Evolutionary conservation across 169 alveolate genomes (phyloP).

Genomic region (Eimeria acervulina): DNA sequence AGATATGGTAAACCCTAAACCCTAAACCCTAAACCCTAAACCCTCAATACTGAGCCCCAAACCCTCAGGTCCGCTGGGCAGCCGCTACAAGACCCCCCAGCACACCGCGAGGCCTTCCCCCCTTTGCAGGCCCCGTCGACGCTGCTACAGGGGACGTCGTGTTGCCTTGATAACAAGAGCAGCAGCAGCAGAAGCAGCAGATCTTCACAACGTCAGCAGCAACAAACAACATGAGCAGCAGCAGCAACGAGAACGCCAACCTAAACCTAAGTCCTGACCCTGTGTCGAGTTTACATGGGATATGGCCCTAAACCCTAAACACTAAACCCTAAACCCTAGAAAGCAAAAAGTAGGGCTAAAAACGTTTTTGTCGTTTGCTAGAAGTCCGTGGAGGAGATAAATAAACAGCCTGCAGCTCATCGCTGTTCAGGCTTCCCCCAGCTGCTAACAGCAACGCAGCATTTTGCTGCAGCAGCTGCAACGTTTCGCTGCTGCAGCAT

Average conservation of each 20-base stretch:
- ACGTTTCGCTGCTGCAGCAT: not conserved
- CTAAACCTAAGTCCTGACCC: no score
- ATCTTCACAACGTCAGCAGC: no score
- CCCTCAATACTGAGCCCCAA: not conserved
- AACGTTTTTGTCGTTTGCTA: no score
- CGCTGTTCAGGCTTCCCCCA: not conserved
- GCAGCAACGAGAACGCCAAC: no score
- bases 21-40: not conserved
- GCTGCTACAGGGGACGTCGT: not conserved
- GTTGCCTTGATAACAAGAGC: not conserved
- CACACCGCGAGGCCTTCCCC: not conserved
- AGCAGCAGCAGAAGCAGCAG: no score
- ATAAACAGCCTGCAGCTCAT: not conserved
- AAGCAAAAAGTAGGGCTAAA: no score
- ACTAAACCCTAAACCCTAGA: no score
- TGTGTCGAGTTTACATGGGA: no score
- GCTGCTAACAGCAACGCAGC: not conserved
- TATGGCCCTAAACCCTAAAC: no score
- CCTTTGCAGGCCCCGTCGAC: conserved; percentile 3
- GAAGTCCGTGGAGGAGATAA: no score
- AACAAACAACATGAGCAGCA: no score
- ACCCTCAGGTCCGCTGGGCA: not conserved
- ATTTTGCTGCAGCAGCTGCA: conserved; percentile 10
- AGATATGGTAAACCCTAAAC: not conserved
- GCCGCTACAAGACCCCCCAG: not conserved